Evolutionary conservation across 2,329 filamentous ascomycete genomes (phyloP).

Genomic region (Alternaria atra): DNA sequence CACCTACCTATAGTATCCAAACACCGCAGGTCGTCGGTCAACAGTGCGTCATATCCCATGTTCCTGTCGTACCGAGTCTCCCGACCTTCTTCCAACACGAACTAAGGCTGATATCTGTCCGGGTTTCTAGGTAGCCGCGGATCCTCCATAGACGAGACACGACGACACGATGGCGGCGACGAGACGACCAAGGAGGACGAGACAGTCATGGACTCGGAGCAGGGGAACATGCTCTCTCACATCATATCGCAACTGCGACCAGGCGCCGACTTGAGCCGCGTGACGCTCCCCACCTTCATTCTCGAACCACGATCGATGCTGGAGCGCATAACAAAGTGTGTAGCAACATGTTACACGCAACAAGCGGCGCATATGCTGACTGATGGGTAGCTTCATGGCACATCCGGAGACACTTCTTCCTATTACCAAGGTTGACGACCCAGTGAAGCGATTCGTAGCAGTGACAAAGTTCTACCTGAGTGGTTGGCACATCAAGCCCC

Average conservation of each 20-base stretch:
- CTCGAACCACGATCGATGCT: constrained; percentile 97
- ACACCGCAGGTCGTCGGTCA: constrained; percentile 36
- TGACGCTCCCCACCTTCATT: constrained; percentile 96
- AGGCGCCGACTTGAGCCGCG: constrained; percentile 91
- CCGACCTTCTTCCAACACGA: background rate
- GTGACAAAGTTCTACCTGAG: constrained; percentile 98
- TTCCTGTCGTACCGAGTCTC: constrained; percentile 13
- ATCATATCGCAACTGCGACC: constrained; percentile 97
- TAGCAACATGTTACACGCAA: constrained; percentile 21
- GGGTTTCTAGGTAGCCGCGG: constrained; percentile 50
- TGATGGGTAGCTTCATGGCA: constrained; percentile 85
- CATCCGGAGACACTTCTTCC: constrained; percentile 94
- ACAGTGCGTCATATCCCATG: constrained; percentile 37
- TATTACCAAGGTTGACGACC: constrained; percentile 88
- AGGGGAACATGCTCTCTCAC: constrained; percentile 94
- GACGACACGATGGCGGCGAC: constrained; percentile 47
- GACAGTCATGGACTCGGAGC: constrained; percentile 84
- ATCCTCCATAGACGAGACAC: constrained; percentile 52
- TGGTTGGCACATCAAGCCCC: constrained; percentile 98
- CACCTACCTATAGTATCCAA: constrained; percentile 36
- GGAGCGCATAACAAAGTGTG: constrained; percentile 96
- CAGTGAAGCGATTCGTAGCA: constrained; percentile 86
- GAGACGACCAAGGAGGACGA: constrained; percentile 68
- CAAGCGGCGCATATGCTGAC: constrained; percentile 24
- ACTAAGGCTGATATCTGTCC: constrained; percentile 27